These are phyloP conservation scores for Xylaria sp. DNA, from an alignment of 2,329 filamentous ascomycete species.

Conservation along the genomic window DNA sequence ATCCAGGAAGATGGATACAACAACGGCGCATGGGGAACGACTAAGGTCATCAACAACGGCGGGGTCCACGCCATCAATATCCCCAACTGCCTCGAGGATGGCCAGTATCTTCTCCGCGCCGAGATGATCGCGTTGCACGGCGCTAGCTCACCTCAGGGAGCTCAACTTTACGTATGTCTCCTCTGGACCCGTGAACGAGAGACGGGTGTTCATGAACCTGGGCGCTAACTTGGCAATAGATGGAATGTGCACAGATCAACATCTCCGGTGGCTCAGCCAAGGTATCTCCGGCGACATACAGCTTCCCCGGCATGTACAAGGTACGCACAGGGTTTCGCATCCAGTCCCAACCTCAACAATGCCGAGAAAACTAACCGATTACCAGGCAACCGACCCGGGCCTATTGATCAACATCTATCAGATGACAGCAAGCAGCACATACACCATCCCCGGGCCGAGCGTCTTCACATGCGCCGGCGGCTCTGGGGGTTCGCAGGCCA, in stretches of 20 bases:
- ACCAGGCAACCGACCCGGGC: constrained; percentile 51
- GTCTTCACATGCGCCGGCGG: constrained; percentile 41
- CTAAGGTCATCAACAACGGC: constrained; percentile 60
- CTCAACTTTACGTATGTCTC: constrained; percentile 57
- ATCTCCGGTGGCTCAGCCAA: constrained; percentile 47
- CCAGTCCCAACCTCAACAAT: not conserved
- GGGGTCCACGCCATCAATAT: constrained; percentile 63
- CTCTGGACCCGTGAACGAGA: not conserved
- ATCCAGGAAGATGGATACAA: constrained; percentile 48
- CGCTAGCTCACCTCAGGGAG: constrained; percentile 56
- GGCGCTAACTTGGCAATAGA: constrained; percentile 44
- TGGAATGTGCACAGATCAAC: constrained; percentile 57
- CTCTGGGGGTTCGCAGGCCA: constrained; percentile 22
- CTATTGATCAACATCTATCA: constrained; percentile 54
- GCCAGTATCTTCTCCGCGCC: constrained; percentile 69
- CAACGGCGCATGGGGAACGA: constrained; percentile 47
- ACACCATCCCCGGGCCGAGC: constrained; percentile 49
- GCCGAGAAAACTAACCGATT: constrained; percentile 4
- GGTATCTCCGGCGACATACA: constrained; percentile 50
- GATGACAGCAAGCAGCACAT: constrained; percentile 48
- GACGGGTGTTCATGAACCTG: not conserved
- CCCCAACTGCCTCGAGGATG: constrained; percentile 62
- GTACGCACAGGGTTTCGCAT: constrained; percentile 23
- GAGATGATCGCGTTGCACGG: constrained; percentile 70
- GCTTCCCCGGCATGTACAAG: constrained; percentile 55